Evolutionary conservation across 352 stramenopile species (phyloP).

Genomic region (Discostella stelligera): DNA sequence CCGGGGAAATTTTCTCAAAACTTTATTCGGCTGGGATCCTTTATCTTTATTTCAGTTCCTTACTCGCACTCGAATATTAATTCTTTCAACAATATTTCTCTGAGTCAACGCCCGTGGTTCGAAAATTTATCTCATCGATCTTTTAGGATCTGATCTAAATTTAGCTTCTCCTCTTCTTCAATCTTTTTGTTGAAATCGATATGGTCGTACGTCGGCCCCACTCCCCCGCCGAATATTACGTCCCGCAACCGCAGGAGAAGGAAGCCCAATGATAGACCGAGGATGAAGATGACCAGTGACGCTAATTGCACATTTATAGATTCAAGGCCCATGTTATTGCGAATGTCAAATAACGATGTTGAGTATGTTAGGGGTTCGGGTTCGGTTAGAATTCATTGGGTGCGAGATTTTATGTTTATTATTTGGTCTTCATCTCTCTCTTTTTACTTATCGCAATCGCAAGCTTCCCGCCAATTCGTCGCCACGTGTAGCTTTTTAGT

Average conservation of each 20-base stretch:
- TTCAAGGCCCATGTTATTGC: neutral
- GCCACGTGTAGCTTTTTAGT: no score
- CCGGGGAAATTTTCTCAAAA: no score
- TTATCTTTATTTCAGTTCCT: no score
- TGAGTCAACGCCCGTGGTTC: neutral
- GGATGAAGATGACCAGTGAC: neutral
- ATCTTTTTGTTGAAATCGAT: slow-evolving; percentile 37
- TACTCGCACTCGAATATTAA: no score
- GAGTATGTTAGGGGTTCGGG: no score
- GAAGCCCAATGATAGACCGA: slow-evolving; percentile 14
- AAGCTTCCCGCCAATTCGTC: no score
- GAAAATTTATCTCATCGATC: slow-evolving; percentile 1
- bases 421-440: no score
- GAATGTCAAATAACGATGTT: neutral
- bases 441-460: no score
- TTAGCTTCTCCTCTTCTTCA: slow-evolving; percentile 30
- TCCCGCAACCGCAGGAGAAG: slow-evolving; percentile 12
- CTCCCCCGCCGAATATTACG: slow-evolving; percentile 14
- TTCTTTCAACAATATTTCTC: no score
- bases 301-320: neutral
- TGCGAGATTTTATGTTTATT: no score
- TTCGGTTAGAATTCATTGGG: no score
- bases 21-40: no score
- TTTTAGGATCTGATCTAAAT: slow-evolving; percentile 24
- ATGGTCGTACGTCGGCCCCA: neutral